These are phyloP conservation scores for Flaveria floridana DNA, from an alignment of 140 eudicot species.

Conservation along the genomic window DNA sequence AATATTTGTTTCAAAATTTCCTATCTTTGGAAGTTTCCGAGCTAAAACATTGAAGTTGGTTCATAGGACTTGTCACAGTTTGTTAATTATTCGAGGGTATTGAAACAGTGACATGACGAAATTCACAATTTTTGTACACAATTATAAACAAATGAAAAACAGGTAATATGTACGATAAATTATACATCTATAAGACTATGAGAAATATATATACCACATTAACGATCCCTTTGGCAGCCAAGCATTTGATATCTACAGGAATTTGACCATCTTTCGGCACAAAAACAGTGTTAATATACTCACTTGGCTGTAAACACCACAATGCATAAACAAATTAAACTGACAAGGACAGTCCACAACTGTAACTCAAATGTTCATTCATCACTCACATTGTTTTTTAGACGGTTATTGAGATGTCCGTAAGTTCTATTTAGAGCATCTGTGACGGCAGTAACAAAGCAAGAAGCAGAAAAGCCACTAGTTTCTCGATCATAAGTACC, in stretches of 20 bases:
- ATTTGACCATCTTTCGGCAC: slow-evolving; percentile 79
- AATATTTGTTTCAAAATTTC: neutral
- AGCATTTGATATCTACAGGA: slow-evolving; percentile 54
- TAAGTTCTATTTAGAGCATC: slow-evolving; percentile 87
- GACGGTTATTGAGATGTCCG: slow-evolving; percentile 66
- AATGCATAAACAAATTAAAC: neutral
- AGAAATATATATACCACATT: slow-evolving; percentile 55
- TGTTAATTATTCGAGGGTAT: too few species aligned
- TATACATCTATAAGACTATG: neutral
- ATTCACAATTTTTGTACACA: neutral
- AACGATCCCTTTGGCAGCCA: slow-evolving; percentile 73
- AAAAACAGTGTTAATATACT: slow-evolving; percentile 72
- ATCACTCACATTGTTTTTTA: slow-evolving; percentile 61
- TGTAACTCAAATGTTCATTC: neutral
- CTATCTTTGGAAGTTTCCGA: neutral
- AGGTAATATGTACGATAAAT: neutral
- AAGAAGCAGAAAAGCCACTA: slow-evolving; percentile 70
- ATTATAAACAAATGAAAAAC: neutral
- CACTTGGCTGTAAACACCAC: slow-evolving; percentile 60
- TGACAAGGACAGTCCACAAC: neutral
- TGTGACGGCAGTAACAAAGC: slow-evolving; percentile 79
- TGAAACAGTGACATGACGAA: neutral
- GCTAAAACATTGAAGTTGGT: neutral
- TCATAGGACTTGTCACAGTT: too few species aligned
- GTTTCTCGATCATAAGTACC: slow-evolving; percentile 91